A percentile compares a stretch with the other conserved stretches of the same genome.
phyloP scores from a whole-genome alignment of 495 filamentous ascomycete genomes.

The Talaromyces liani region DNA sequence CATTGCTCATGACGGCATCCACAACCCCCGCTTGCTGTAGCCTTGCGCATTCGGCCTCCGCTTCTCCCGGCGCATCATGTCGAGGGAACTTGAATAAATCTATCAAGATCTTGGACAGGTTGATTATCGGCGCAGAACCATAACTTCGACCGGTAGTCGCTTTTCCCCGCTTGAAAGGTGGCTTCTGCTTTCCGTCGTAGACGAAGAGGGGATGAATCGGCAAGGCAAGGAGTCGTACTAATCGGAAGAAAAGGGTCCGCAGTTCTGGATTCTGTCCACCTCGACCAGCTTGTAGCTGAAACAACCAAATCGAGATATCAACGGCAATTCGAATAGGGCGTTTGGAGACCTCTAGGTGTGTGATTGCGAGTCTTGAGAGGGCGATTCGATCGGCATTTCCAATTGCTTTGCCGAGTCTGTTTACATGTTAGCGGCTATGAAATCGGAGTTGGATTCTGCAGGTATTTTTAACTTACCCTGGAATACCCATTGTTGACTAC shows the following conservation, averaged over 20 bases:
- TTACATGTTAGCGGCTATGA: neutral
- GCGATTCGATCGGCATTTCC: slow-evolving; percentile 73
- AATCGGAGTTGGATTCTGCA: too few relatives aligned
- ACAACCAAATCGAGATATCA: slow-evolving; percentile 96
- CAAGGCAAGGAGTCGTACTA: slow-evolving; percentile 71
- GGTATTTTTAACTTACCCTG: slow-evolving; percentile 7
- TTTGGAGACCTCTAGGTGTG: slow-evolving; percentile 60
- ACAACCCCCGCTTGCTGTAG: slow-evolving; percentile 79
- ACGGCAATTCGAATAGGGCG: slow-evolving; percentile 82
- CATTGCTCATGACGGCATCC: slow-evolving; percentile 92
- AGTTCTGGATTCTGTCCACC: slow-evolving; percentile 88
- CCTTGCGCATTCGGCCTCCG: slow-evolving; percentile 91
- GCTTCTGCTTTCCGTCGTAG: slow-evolving; percentile 89
- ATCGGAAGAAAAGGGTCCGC: slow-evolving; percentile 86
- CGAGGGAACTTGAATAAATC: slow-evolving; percentile 76
- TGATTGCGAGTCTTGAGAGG: slow-evolving; percentile 72
- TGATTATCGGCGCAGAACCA: slow-evolving; percentile 44
- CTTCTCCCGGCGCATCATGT: slow-evolving; percentile 89
- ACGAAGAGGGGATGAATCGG: slow-evolving; percentile 88
- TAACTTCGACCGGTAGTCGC: slow-evolving; percentile 27
- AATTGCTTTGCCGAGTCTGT: slow-evolving; percentile 82
- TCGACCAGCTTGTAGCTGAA: slow-evolving; percentile 79
- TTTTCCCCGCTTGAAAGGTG: slow-evolving; percentile 79
- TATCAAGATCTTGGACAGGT: slow-evolving; percentile 67
- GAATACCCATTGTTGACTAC: slow-evolving; percentile 32